phyloP scores from a whole-genome alignment of 2,329 filamentous ascomycete genomes.

The Colletotrichum sp. region DNA sequence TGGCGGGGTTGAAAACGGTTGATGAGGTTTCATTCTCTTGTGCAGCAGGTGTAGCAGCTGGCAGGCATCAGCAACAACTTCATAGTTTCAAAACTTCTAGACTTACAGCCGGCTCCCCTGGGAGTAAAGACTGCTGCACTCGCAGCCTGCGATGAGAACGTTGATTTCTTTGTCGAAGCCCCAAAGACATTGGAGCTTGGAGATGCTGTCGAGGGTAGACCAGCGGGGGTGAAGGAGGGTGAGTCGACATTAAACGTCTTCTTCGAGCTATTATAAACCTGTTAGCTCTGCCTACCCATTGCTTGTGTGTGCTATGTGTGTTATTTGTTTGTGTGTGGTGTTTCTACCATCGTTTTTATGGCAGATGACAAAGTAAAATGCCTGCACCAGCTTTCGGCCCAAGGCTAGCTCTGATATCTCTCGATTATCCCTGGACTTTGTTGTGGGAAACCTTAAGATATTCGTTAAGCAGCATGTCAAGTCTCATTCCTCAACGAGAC shows the following conservation, averaged over 20 bases:
- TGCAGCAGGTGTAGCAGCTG: slow-evolving; percentile 17
- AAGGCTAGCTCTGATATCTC: background rate
- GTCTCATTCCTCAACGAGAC: background rate
- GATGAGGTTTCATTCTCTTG: slow-evolving; percentile 43
- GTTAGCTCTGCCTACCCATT: background rate
- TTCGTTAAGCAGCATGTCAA: background rate
- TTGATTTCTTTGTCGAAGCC: slow-evolving; percentile 66
- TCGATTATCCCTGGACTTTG: background rate
- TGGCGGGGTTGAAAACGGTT: slow-evolving; percentile 58
- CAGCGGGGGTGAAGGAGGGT: slow-evolving; percentile 85
- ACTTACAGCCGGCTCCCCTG: slow-evolving; percentile 56
- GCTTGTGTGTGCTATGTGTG: background rate
- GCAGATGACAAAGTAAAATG: background rate
- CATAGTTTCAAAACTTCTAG: background rate
- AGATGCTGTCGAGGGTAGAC: slow-evolving; percentile 31
- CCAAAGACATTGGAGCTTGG: slow-evolving; percentile 34
- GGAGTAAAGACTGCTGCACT: slow-evolving; percentile 87
- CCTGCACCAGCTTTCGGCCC: background rate
- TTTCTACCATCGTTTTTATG: background rate
- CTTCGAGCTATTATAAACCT: slow-evolving; percentile 52
- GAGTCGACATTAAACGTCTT: slow-evolving; percentile 94
- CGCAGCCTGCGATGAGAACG: slow-evolving; percentile 89
- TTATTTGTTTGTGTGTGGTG: background rate
- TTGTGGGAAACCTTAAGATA: background rate
- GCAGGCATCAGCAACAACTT: background rate